Evolutionary conservation across 2,329 filamentous ascomycete species (phyloP).

Genomic region (Fusarium coffeatum): DNA sequence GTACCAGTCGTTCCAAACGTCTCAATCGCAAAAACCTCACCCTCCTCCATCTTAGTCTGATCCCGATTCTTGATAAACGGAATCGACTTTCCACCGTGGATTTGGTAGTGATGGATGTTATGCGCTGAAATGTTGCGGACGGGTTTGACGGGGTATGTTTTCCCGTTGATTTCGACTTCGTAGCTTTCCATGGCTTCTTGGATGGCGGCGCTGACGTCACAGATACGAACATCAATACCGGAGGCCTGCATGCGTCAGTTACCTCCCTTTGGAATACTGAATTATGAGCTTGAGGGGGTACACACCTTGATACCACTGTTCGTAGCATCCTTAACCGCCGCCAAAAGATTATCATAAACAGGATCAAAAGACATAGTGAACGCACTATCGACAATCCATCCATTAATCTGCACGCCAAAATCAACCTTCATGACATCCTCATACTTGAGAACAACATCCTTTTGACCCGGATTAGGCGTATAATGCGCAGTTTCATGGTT

Average conservation of each 20-base stretch:
- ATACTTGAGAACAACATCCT: conserved; percentile 70
- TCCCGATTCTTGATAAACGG: conserved; percentile 87
- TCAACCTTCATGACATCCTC: conserved; percentile 83
- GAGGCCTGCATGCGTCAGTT: conserved; percentile 56
- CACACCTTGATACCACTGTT: conserved; percentile 78
- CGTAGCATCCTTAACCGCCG: conserved; percentile 78
- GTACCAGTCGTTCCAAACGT: conserved; percentile 92
- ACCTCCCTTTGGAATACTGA: no score
- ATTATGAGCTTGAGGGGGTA: accelerated
- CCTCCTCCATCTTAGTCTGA: conserved; percentile 94
- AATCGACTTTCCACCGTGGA: conserved; percentile 89
- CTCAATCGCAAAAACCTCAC: conserved; percentile 91
- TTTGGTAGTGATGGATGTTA: conserved; percentile 85
- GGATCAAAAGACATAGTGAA: conserved; percentile 81
- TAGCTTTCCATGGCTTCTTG: conserved; percentile 94
- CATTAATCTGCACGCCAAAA: conserved; percentile 81
- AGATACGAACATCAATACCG: conserved; percentile 87
- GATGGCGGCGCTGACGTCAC: conserved; percentile 82
- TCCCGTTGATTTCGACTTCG: conserved; percentile 82
- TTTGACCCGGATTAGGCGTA: conserved; percentile 84
- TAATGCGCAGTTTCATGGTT: conserved; percentile 86
- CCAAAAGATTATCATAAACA: conserved; percentile 76
- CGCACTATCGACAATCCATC: conserved; percentile 80
- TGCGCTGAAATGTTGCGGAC: conserved; percentile 88
- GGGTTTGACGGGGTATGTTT: conserved; percentile 80